Percentiles rank a stretch among this genome's conserved stretches.
These are phyloP conservation scores for Trichoderma arundinaceum DNA, from an alignment of 2,329 filamentous ascomycete species.

Conservation along the genomic window DNA sequence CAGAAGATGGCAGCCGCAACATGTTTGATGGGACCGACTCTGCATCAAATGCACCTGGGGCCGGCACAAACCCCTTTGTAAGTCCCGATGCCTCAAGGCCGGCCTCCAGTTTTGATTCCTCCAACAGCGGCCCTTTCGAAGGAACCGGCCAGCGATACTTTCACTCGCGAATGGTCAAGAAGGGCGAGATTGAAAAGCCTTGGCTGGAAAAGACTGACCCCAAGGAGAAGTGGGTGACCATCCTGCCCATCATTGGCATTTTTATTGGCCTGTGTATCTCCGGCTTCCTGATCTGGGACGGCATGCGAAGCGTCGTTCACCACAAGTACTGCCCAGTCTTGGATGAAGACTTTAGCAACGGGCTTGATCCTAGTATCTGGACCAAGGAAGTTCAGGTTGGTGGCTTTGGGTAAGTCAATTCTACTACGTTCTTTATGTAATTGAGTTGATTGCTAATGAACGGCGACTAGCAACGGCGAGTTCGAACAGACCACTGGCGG, in stretches of 20 bases:
- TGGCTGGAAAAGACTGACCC: conserved; percentile 77
- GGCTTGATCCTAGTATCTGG: conserved; percentile 68
- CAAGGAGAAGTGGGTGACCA: conserved; percentile 85
- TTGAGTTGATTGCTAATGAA: conserved; percentile 5
- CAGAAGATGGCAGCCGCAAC: conserved; percentile 47
- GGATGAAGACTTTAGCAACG: conserved; percentile 67
- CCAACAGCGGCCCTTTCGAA: conserved; percentile 48
- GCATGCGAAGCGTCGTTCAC: conserved; percentile 71
- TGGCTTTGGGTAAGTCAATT: conserved; percentile 70
- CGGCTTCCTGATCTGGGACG: conserved; percentile 77
- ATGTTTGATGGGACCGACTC: conserved; percentile 51
- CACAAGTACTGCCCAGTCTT: conserved; percentile 75
- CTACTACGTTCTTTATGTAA: background rate
- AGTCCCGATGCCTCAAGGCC: conserved; percentile 54
- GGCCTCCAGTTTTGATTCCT: conserved; percentile 54
- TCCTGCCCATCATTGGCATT: conserved; percentile 76
- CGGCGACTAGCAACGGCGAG: conserved; percentile 69
- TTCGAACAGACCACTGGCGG: conserved; percentile 77
- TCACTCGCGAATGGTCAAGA: conserved; percentile 73
- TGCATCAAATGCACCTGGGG: conserved; percentile 42
- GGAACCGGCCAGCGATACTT: conserved; percentile 64
- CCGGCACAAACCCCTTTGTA: conserved; percentile 52
- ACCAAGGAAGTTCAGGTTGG: conserved; percentile 76
- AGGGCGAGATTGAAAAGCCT: conserved; percentile 75
- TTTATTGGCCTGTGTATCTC: conserved; percentile 69